Evolutionary conservation across 23 red algal species (phyloP), one percentile per base, ranked within the genome.

Genomic region (Gracilaria gracilis): DNA sequence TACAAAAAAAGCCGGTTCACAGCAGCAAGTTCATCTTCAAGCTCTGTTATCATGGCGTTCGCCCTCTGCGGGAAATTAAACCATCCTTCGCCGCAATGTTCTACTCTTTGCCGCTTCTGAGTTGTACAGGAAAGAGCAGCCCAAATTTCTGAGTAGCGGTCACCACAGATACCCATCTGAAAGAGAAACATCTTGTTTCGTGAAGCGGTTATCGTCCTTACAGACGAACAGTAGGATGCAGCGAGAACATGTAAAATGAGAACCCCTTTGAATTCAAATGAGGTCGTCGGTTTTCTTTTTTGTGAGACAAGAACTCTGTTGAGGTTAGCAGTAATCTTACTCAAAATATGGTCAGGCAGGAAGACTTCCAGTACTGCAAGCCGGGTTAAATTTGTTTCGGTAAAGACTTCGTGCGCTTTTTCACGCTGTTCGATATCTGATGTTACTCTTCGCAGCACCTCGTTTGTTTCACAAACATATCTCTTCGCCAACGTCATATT

Each of bases 21-120:
- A 24, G 83, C 9, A 9, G 83, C 64, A 19, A 86, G 7, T 42
- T 86, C 83, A 9, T 86, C 24, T 2, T 86, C 83, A 4, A 86
- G 47, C 36, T 86, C 66, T 12, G 55, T 86, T 5, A 86, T 71
- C 39, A 75, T 44, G 12, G 33, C 33, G 9, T 86, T 86, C 4
- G 36, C 59, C 5, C 39, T 7, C 16, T 51, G 21, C 55, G 55
- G 61, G 4, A 25, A 25, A 73, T 86, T 86, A 20, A 2, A 72
- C 38, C 83, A 86, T 33, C 64, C 83, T n/a, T 51, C 33, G 16
- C 44, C 47, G 0, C 0, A 75, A 29, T 70, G 4, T 0, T 74
- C 66, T 1, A 75, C 65, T 74, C 64, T 51, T 47, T 86, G 46
- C 17, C 83, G 17, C 21, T 20, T 0, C 2, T 57, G 13, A 14